Evolutionary conservation across 2,329 filamentous ascomycete species (phyloP).

Genomic region (Penicillium vulpinum): DNA sequence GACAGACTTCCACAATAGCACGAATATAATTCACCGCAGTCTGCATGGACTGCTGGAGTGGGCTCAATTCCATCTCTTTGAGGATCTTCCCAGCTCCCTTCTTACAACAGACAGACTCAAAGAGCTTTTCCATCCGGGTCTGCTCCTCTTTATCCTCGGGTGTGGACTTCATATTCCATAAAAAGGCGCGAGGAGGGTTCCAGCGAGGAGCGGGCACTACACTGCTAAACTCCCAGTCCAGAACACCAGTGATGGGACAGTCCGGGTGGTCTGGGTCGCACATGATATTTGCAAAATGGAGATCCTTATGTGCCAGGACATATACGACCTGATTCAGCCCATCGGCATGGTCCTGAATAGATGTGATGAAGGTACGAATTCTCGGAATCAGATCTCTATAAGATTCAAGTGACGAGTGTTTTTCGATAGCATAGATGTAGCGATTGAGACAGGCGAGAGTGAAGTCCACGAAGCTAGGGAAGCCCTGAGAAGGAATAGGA

Average conservation of each 20-base stretch:
- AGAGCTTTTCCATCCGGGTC: conserved; percentile 23
- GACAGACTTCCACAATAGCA: conserved; percentile 33
- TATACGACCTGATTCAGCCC: too few relatives aligned
- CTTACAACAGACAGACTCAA: conserved; percentile 25
- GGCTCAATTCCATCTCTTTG: conserved; percentile 6
- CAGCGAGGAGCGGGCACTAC: neutral
- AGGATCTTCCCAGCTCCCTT: conserved; percentile 18
- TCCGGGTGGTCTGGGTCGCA: neutral
- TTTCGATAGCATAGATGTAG: too few relatives aligned
- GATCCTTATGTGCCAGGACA: neutral
- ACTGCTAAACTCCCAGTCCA: neutral
- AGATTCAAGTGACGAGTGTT: too few relatives aligned
- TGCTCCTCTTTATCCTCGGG: conserved; percentile 25
- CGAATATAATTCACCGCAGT: conserved; percentile 28
- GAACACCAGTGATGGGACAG: neutral
- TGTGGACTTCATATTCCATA: neutral
- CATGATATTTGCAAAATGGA: neutral
- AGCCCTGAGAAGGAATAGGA: too few relatives aligned
- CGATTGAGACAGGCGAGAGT: too few relatives aligned
- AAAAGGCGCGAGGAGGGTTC: neutral
- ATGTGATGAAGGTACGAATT: too few relatives aligned
- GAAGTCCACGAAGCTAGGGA: too few relatives aligned
- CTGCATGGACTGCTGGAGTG: conserved; percentile 30
- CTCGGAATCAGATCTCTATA: too few relatives aligned
- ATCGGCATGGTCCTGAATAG: too few relatives aligned